A percentile compares a stretch with the other conserved stretches of the same genome.
phyloP scores from a whole-genome alignment of 352 stramenopile species.

The Pythium brachiatum region DNA sequence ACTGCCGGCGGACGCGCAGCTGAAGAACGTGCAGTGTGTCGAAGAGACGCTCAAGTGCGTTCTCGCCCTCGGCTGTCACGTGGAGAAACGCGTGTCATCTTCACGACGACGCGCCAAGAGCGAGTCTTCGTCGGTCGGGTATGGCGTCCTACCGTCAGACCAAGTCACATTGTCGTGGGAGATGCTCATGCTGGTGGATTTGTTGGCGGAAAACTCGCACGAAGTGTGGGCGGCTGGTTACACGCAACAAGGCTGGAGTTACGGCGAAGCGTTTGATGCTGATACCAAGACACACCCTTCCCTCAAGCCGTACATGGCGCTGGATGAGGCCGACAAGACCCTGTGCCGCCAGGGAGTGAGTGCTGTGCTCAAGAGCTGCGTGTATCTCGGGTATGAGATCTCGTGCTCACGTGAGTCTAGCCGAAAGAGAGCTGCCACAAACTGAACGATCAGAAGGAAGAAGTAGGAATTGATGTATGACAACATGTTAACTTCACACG shows the following conservation, averaged over 20 bases:
- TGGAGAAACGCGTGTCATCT: constrained; percentile 21
- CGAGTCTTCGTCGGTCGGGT: neutral
- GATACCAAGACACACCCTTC: constrained; percentile 47
- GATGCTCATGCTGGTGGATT: constrained; percentile 60
- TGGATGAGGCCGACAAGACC: constrained; percentile 52
- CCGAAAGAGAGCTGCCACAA: neutral
- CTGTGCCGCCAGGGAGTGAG: constrained; percentile 44
- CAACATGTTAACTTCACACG: constrained; percentile 1
- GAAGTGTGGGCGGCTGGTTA: constrained; percentile 65
- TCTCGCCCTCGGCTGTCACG: constrained; percentile 46
- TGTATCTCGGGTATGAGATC: constrained; percentile 50
- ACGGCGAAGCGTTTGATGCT: constrained; percentile 39
- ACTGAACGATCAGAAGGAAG: neutral
- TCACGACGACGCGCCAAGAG: constrained; percentile 3
- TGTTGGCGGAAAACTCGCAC: constrained; percentile 68
- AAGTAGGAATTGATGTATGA: neutral
- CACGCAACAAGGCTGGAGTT: constrained; percentile 38
- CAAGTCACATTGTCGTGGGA: constrained; percentile 53
- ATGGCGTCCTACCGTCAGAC: constrained; percentile 27
- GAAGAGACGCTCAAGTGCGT: constrained; percentile 63
- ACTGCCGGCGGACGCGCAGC: constrained; percentile 32
- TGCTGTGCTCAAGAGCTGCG: constrained; percentile 52
- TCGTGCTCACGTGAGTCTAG: constrained; percentile 25
- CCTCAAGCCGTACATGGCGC: constrained; percentile 53
- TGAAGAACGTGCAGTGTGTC: constrained; percentile 45